These are phyloP conservation scores for Firmiana major DNA, from an alignment of 345 rosid genomes.

Conservation along the genomic window DNA sequence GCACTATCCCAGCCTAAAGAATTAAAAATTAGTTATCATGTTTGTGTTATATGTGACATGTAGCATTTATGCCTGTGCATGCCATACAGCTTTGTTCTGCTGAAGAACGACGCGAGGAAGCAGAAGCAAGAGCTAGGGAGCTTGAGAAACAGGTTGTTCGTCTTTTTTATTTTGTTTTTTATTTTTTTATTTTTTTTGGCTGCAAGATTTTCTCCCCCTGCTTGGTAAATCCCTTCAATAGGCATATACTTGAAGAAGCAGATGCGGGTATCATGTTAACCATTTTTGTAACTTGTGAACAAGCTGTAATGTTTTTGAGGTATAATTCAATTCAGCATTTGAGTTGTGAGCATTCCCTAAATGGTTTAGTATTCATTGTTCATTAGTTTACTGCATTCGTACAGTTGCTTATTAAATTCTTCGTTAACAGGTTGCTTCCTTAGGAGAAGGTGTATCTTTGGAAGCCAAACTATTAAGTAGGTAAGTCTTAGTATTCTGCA, in stretches of 20 bases:
- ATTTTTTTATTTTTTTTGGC: conserved; percentile 9
- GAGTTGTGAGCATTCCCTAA: background rate
- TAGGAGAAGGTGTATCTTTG: conserved; percentile 94
- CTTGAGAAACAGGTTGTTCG: conserved; percentile 88
- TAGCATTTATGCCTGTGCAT: conserved; percentile 24
- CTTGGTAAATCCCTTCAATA: background rate
- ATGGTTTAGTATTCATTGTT: background rate
- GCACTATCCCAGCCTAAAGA: conserved; percentile 3
- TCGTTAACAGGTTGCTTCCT: conserved; percentile 73
- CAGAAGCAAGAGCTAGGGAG: conserved; percentile 90
- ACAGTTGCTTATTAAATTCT: conserved; percentile 12
- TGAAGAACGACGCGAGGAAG: conserved; percentile 81
- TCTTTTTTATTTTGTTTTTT: conserved; percentile 2
- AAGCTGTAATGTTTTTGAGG: background rate
- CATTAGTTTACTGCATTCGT: conserved; percentile 6
- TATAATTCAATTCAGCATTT: background rate
- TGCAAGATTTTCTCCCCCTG: background rate
- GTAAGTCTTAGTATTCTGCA: conserved; percentile 33
- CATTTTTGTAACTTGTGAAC: background rate
- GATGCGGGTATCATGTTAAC: background rate
- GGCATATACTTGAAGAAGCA: background rate
- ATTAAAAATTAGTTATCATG: background rate
- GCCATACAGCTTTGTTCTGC: conserved; percentile 67
- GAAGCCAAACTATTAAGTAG: conserved; percentile 93
- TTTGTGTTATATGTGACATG: conserved; percentile 15